Evolutionary conservation across 257 asterid species (phyloP).

Genomic region (Gentiana straminea): DNA sequence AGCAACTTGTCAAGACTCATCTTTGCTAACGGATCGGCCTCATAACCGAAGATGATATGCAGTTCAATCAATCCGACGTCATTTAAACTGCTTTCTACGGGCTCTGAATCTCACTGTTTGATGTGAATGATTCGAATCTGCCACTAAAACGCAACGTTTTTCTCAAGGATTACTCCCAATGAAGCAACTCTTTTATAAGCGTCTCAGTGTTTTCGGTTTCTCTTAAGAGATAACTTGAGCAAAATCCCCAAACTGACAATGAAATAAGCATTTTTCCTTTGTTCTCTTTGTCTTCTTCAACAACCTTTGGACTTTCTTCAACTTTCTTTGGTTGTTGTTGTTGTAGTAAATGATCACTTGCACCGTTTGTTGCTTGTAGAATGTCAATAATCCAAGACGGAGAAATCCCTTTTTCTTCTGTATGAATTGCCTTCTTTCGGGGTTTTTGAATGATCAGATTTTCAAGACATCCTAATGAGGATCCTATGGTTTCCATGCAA

Average conservation of each 20-base stretch:
- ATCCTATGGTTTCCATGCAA: constrained; percentile 23
- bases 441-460: constrained; percentile 13
- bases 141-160: too few species aligned
- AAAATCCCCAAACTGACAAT: constrained; percentile 4
- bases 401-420: background rate
- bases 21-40: too few species aligned
- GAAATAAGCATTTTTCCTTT: constrained; percentile 1
- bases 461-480: constrained; percentile 18
- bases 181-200: background rate
- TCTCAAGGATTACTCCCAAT: constrained; percentile 10
- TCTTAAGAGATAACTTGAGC: background rate
- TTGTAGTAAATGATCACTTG: background rate
- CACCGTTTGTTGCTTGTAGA: background rate
- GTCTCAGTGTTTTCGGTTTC: background rate
- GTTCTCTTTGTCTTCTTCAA: background rate
- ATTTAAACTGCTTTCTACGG: too few species aligned
- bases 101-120: too few species aligned
- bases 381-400: background rate
- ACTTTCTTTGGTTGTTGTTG: background rate
- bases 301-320: background rate
- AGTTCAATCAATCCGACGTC: too few species aligned
- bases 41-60: too few species aligned
- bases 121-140: too few species aligned
- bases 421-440: constrained; percentile 3
- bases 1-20: too few species aligned